These are phyloP conservation scores for Dactylellina haptotyla DNA, from an alignment of 2,329 filamentous ascomycete species.

Conservation along the genomic window DNA sequence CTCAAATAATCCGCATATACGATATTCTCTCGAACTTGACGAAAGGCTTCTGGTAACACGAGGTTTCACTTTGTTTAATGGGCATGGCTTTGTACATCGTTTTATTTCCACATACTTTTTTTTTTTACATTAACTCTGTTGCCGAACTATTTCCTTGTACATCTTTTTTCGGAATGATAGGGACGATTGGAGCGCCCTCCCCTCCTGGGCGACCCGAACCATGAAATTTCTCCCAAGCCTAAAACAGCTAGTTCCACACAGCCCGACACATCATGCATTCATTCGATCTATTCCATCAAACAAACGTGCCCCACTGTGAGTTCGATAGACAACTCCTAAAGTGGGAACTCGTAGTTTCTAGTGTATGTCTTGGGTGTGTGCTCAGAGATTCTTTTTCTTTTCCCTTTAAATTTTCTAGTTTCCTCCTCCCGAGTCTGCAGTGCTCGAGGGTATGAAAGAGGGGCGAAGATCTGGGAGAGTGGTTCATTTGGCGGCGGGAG, in stretches of 20 bases:
- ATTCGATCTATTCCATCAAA: background rate
- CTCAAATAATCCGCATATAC: constrained; percentile 43
- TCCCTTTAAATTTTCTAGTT: background rate
- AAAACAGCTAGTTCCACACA: constrained; percentile 10
- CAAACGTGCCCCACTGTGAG: background rate
- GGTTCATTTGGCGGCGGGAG: background rate
- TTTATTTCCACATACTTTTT: constrained; percentile 1
- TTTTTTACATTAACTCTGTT: constrained; percentile 13
- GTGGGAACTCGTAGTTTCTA: constrained; percentile 36
- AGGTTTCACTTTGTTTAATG: constrained; percentile 54
- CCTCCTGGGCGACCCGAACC: too few species aligned
- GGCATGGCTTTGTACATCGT: constrained; percentile 54
- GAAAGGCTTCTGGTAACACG: constrained; percentile 35
- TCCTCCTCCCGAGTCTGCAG: background rate
- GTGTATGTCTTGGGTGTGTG: background rate
- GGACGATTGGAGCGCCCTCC: constrained; percentile 38
- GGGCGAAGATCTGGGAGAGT: too few species aligned
- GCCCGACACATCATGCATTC: background rate
- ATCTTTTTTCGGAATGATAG: constrained; percentile 53
- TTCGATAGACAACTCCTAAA: background rate
- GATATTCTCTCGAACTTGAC: constrained; percentile 42
- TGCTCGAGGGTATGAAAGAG: background rate
- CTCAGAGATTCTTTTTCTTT: background rate
- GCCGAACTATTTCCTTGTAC: constrained; percentile 50
- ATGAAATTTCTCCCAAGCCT: constrained; percentile 36